These are phyloP conservation scores for Phytophthora brassicae DNA, from an alignment of 352 stramenopile genomes.

Conservation along the genomic window DNA sequence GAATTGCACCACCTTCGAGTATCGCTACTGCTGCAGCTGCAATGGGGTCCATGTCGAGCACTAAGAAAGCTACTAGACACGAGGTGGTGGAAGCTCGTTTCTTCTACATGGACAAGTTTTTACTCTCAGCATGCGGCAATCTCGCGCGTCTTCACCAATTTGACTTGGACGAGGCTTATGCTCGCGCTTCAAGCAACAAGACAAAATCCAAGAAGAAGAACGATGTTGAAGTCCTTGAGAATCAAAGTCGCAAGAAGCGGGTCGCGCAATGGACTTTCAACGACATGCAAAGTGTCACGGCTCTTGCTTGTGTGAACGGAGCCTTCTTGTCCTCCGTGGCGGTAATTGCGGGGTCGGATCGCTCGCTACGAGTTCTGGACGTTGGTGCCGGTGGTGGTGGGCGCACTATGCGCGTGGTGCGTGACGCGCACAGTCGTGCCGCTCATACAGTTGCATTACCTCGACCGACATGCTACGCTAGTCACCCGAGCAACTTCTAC, in stretches of 20 bases:
- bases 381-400: conserved; percentile 45
- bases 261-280: conserved; percentile 62
- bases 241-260: conserved; percentile 69
- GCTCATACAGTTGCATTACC: conserved; percentile 72
- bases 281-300: conserved; percentile 71
- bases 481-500: conserved; percentile 78
- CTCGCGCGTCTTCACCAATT: conserved; percentile 71
- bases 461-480: conserved; percentile 62
- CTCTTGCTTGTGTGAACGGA: conserved; percentile 74
- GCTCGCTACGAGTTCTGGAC: conserved; percentile 77
- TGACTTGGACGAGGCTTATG: conserved; percentile 63
- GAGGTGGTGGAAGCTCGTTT: conserved; percentile 75
- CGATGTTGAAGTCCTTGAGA: conserved; percentile 44
- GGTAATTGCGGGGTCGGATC: conserved; percentile 73
- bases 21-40: conserved; percentile 34
- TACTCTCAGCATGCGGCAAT: conserved; percentile 71
- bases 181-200: conserved; percentile 36
- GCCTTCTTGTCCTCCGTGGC: conserved; percentile 81
- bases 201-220: conserved; percentile 24
- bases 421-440: conserved; percentile 59
- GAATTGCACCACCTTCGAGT: conserved; percentile 31
- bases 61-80: conserved; percentile 51
- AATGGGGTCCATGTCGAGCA: conserved; percentile 32
- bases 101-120: conserved; percentile 90
- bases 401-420: conserved; percentile 57